Evolutionary conservation across 805 yeast genomes (phyloP), one percentile per base, ranked within the genome.

Genomic region (Cyberlindnera amylophila): DNA sequence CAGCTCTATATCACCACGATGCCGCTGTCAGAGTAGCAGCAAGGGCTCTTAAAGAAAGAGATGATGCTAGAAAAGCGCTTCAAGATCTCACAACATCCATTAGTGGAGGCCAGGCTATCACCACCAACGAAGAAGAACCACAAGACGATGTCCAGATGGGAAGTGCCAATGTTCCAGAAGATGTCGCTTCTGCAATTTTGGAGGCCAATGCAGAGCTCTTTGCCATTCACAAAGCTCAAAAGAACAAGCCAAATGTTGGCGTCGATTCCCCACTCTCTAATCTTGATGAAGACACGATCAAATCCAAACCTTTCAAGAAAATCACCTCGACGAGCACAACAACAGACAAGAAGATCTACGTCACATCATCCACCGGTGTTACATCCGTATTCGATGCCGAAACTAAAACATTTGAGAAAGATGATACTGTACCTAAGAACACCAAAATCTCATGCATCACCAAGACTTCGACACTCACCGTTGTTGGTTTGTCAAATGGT

Each of bases 11-110:
- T 55, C 83, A 82, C 55, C 86, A 86, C 49, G 98, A 90, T 59
- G 96, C 97, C 0, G 95, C 96, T 2, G 80, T 85, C 3, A 69
- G 90, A 42, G 96, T 90, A 1, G 95, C 91, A 1, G 81, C 95
- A 0, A 71, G 73, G 27, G 79, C 87, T 2, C 67, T 82, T n/a
- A 71, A 72, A 42, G 96, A 90, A 53, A 67, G 89, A 32, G 95
- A 87, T 47, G 86, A 80, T 35, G 83, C 90, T 2, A 72, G 73
- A 46, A 58, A 57, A n/a, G 88, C 89, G 2, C 66, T 89, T 41
- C 75, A 77, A 38, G 70, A 75, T 41, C 62, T 86, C 41, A 66
- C 80, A 1, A 60, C 57, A 5, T 66, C 75, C 14, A 63, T 72
- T 32, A 70, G 60, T 33, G 42, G 50, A 35, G 57, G 55, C 15